Evolutionary conservation across 2,329 filamentous ascomycete genomes (phyloP).

Genomic region (Fusarium lyarnte): DNA sequence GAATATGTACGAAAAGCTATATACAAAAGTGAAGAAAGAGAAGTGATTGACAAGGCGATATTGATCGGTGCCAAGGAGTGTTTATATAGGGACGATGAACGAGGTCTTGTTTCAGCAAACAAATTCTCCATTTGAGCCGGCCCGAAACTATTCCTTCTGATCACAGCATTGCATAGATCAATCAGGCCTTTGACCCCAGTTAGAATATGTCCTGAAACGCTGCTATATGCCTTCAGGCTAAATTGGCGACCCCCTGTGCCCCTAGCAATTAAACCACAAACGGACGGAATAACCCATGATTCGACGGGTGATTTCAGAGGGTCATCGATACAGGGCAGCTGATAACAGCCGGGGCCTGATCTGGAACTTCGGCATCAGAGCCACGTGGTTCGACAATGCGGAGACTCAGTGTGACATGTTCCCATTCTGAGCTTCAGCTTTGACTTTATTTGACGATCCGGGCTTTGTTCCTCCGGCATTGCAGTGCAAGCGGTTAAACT

Average conservation of each 20-base stretch:
- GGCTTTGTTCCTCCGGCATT: slow-evolving; percentile 17
- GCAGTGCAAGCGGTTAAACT: slow-evolving; percentile 7
- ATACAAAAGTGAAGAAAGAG: not conserved
- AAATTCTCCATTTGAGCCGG: not conserved
- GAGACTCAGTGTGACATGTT: not conserved
- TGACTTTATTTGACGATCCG: slow-evolving; percentile 2
- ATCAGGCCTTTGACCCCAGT: not conserved
- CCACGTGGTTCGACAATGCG: slow-evolving; percentile 20
- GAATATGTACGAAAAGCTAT: slow-evolving; percentile 1
- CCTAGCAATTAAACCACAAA: not conserved
- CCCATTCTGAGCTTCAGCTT: not conserved
- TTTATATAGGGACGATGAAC: slow-evolving; percentile 9
- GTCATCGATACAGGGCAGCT: not conserved
- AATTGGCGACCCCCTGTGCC: not conserved
- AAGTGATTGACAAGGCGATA: not conserved
- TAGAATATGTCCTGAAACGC: not conserved
- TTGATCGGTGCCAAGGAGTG: not conserved
- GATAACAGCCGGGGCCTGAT: slow-evolving; percentile 1
- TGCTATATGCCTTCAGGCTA: slow-evolving; percentile 5
- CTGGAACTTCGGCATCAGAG: not conserved
- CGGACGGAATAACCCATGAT: not conserved
- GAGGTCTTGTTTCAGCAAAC: not conserved
- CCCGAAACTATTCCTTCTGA: not conserved
- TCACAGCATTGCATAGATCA: not conserved
- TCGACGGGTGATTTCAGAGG: not conserved